Percentiles rank a stretch among this genome's conserved stretches.
Evolutionary conservation across 2,329 filamentous ascomycete species (phyloP).

Genomic region (Claviceps purpurea): DNA sequence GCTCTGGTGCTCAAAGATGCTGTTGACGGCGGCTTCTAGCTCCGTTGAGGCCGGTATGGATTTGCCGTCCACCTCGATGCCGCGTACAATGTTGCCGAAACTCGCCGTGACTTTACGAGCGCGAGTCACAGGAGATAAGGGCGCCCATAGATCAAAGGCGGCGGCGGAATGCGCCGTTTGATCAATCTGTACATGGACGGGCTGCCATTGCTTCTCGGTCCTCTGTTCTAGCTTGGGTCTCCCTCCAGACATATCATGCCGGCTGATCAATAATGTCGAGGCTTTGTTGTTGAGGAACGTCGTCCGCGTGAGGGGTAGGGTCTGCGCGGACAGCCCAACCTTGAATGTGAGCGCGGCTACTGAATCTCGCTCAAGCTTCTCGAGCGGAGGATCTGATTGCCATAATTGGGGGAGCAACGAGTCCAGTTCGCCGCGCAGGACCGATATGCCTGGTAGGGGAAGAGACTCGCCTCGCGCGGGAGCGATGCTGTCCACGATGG

Average conservation of each 20-base stretch:
- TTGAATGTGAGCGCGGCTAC: constrained; percentile 29
- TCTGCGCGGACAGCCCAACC: constrained; percentile 26
- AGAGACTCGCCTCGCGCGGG: constrained; percentile 18
- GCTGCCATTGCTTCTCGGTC: constrained; percentile 26
- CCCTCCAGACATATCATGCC: constrained; percentile 14
- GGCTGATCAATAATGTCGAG: constrained; percentile 39
- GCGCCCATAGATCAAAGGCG: constrained; percentile 20
- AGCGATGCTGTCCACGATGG: constrained; percentile 42
- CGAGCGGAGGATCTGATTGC: constrained; percentile 16
- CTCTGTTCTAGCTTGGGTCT: constrained; percentile 13
- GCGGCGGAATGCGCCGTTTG: constrained; percentile 10
- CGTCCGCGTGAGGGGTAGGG: constrained; percentile 62
- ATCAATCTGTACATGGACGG: constrained; percentile 15
- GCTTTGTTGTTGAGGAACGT: constrained; percentile 56
- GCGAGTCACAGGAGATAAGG: constrained; percentile 49
- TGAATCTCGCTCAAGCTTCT: constrained; percentile 18
- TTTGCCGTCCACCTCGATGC: constrained; percentile 36
- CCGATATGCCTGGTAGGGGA: constrained; percentile 32
- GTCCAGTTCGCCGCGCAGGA: constrained; percentile 31
- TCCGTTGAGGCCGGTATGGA: constrained; percentile 54
- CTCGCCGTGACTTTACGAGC: constrained; percentile 49
- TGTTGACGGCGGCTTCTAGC: constrained; percentile 51
- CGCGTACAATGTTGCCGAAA: constrained; percentile 68
- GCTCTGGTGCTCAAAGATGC: constrained; percentile 33
- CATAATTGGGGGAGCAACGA: constrained; percentile 33